Conservation (phyloP, 1,284 basidiomycete species). For the Sparassis latifolia region DNA sequence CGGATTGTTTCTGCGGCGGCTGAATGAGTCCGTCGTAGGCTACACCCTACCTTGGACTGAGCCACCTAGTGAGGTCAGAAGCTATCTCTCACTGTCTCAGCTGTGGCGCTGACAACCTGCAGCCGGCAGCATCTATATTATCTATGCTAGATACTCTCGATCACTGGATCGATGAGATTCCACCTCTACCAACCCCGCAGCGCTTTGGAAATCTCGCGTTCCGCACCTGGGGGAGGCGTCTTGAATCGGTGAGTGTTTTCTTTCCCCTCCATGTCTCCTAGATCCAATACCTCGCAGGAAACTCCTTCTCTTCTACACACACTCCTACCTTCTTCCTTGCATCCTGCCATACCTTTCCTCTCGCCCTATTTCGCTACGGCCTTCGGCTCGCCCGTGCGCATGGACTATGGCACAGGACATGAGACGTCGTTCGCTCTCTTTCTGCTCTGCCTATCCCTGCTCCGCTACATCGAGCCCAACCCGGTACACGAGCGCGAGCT, state of each 20-base stretch:
- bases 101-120: constrained; percentile 3
- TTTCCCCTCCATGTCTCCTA: constrained; percentile 3
- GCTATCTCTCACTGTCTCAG: constrained; percentile 3
- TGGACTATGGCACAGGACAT: constrained; percentile 97
- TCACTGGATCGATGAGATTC: constrained; percentile 79
- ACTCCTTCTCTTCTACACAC: constrained; percentile 48
- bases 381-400: constrained; percentile 86
- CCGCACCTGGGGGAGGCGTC: constrained; percentile 75
- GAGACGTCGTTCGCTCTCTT: constrained; percentile 86
- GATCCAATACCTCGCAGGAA: constrained; percentile 37
- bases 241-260: constrained; percentile 60
- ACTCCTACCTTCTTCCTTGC: constrained; percentile 43
- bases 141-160: constrained; percentile 66
- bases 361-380: constrained; percentile 76
- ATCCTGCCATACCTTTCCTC: constrained; percentile 49
- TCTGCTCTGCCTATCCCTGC: constrained; percentile 60
- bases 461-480: constrained; percentile 52
- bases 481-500: constrained; percentile 54
- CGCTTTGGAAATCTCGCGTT: constrained; percentile 95
- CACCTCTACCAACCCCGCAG: constrained; percentile 75
- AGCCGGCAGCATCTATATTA: constrained; percentile 38
- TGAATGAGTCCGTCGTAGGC: constrained; percentile 73
- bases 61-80: constrained; percentile 32
- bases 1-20: constrained; percentile 61
- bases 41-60: constrained; percentile 37